phyloP scores from a whole-genome alignment of 2,329 filamentous ascomycete species.

The Alternaria infectoria region DNA sequence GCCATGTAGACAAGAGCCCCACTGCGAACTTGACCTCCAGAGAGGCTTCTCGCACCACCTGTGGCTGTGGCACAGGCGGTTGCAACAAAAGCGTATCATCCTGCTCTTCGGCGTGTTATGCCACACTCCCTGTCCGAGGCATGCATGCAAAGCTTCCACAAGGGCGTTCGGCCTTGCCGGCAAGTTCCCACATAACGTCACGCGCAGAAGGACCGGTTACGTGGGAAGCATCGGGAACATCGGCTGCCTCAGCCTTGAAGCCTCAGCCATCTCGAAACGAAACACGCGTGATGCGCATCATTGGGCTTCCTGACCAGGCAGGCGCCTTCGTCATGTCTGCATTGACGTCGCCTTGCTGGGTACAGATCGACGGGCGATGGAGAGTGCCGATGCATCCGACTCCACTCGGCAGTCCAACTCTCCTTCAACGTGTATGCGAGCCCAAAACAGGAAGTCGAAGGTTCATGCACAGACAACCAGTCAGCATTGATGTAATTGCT shows the following conservation, averaged over 20 bases:
- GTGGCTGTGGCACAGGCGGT: constrained; percentile 26
- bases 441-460: not conserved
- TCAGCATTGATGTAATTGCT: not conserved
- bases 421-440: not conserved
- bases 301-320: constrained; percentile 5
- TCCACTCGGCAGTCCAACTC: not conserved
- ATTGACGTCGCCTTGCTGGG: constrained; percentile 1
- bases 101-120: constrained; percentile 18
- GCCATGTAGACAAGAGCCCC: not conserved
- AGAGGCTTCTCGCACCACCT: not conserved
- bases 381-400: not conserved
- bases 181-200: constrained; percentile 11
- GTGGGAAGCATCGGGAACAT: constrained; percentile 10
- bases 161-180: not conserved
- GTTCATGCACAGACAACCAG: not conserved
- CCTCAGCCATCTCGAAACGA: constrained; percentile 20
- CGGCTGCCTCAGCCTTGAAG: constrained; percentile 21
- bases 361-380: not conserved
- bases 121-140: constrained; percentile 36
- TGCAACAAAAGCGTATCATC: constrained; percentile 15
- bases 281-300: constrained; percentile 11
- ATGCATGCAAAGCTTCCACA: constrained; percentile 17
- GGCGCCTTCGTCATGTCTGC: constrained; percentile 2
- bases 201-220: constrained; percentile 1
- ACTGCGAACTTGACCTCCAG: not conserved